These are phyloP conservation scores for Vigna hirtella DNA, from an alignment of 306 rosid genomes.

Conservation along the genomic window DNA sequence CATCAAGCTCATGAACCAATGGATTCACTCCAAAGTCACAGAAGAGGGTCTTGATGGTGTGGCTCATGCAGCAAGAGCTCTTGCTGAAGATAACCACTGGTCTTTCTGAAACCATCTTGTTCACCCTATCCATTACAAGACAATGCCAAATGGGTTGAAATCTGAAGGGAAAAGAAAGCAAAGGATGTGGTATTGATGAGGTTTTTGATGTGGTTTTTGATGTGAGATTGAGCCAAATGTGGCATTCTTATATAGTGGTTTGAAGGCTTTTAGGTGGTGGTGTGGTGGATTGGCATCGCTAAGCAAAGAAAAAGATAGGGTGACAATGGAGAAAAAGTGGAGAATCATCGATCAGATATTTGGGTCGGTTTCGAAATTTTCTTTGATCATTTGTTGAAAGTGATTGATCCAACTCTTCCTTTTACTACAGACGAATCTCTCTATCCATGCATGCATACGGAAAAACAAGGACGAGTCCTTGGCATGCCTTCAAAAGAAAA, in stretches of 20 bases:
- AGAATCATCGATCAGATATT: constrained; percentile 63
- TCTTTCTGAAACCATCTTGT: constrained; percentile 79
- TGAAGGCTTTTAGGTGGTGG: background rate
- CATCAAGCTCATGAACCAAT: constrained; percentile 82
- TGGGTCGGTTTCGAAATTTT: constrained; percentile 48
- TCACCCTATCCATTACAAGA: constrained; percentile 73
- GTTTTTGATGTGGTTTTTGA: constrained; percentile 13
- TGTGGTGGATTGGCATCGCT: constrained; percentile 38
- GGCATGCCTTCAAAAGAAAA: constrained; percentile 53
- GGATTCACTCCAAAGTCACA: constrained; percentile 91
- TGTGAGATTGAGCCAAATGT: constrained; percentile 31
- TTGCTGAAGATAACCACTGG: constrained; percentile 97
- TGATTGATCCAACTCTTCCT: constrained; percentile 47
- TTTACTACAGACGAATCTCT: constrained; percentile 54
- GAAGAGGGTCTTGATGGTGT: constrained; percentile 81
- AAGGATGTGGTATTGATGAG: background rate
- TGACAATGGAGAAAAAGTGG: constrained; percentile 31
- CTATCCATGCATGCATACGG: constrained; percentile 65
- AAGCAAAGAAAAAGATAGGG: constrained; percentile 32
- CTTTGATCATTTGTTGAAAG: constrained; percentile 57
- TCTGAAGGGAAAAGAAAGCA: background rate
- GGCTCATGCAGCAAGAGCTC: constrained; percentile 87
- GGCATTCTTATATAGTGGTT: constrained; percentile 59
- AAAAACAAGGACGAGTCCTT: constrained; percentile 57
- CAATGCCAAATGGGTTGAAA: constrained; percentile 13